phyloP scores from a whole-genome alignment of 495 filamentous ascomycete species.

The Hypoxylon cercidicola region DNA sequence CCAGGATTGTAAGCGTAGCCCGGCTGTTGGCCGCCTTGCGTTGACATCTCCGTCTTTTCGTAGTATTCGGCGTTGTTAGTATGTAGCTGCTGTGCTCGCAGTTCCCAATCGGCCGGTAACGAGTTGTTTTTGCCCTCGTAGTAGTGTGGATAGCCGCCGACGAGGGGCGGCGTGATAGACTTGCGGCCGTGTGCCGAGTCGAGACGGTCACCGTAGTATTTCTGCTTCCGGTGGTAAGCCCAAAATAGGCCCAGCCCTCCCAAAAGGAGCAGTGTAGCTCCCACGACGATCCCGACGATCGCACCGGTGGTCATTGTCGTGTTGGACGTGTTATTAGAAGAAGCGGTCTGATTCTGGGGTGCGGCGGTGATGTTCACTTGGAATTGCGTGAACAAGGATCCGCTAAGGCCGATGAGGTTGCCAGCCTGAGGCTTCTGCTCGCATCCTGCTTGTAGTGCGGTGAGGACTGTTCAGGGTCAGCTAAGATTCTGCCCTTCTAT shows the following conservation, averaged over 20 bases:
- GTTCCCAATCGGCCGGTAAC: conserved; percentile 30
- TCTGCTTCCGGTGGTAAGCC: conserved; percentile 55
- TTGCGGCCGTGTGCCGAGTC: conserved; percentile 29
- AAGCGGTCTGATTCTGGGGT: conserved; percentile 29
- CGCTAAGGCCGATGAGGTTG: conserved; percentile 46
- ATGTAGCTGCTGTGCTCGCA: conserved; percentile 37
- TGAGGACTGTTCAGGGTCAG: conserved; percentile 48
- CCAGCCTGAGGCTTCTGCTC: conserved; percentile 51
- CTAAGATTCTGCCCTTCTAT: neutral
- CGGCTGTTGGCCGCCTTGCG: conserved; percentile 6
- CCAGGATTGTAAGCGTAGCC: conserved; percentile 26
- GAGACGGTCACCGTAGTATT: conserved; percentile 23
- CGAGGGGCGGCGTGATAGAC: conserved; percentile 33
- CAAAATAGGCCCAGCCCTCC: conserved; percentile 51
- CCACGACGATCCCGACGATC: conserved; percentile 58
- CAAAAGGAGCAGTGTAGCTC: conserved; percentile 51
- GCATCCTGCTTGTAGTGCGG: conserved; percentile 52
- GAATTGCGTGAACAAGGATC: conserved; percentile 46
- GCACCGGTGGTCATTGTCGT: conserved; percentile 52
- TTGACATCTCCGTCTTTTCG: conserved; percentile 33
- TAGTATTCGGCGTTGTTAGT: conserved; percentile 47
- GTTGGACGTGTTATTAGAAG: conserved; percentile 19
- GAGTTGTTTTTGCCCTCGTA: conserved; percentile 2
- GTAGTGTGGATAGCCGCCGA: conserved; percentile 24
- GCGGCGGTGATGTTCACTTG: conserved; percentile 49